These are phyloP conservation scores for Candida xiaguanensis DNA, from an alignment of 805 yeast species.

Conservation along the genomic window DNA sequence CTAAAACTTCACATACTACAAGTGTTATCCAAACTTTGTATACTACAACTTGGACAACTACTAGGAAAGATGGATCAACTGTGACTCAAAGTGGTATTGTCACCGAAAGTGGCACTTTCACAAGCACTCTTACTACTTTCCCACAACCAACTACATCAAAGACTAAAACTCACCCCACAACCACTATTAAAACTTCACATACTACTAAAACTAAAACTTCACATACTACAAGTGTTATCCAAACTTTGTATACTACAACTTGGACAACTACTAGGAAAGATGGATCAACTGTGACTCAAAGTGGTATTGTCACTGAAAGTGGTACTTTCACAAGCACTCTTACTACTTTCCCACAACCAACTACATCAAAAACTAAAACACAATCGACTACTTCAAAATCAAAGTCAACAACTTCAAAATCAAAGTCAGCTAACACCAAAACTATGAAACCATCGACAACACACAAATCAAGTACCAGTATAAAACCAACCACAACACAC, in stretches of 20 bases:
- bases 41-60: conserved; percentile 14
- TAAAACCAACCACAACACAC: no score
- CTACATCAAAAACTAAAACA: no score
- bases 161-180: no score
- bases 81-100: conserved; percentile 15
- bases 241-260: conserved; percentile 10
- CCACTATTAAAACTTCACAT: no score
- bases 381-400: no score
- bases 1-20: conserved; percentile 1
- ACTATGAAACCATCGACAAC: no score
- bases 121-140: conserved; percentile 3
- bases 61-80: conserved; percentile 12
- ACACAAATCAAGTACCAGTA: no score
- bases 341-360: not conserved
- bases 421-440: no score
- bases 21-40: conserved; percentile 10
- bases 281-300: conserved; percentile 13
- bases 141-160: no score
- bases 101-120: conserved; percentile 2
- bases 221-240: conserved; percentile 5
- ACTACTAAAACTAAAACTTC: no score
- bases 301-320: conserved; percentile 11
- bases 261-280: conserved; percentile 7
- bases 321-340: conserved; percentile 1
- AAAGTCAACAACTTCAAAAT: no score